phyloP scores from a whole-genome alignment of 176 grass and related monocot species.

The Eleusine coracana region DNA sequence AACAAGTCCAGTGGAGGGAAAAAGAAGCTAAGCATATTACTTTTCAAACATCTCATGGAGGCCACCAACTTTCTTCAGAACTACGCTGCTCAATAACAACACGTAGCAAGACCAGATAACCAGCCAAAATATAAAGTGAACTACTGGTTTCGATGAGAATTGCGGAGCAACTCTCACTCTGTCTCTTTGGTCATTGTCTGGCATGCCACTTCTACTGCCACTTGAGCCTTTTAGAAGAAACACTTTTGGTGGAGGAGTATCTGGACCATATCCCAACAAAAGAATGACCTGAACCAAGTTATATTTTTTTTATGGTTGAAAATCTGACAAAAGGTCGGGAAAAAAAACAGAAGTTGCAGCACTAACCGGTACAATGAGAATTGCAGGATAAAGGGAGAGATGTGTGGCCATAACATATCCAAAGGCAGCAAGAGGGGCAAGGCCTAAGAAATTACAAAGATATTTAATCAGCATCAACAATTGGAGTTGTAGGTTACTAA shows the following conservation, averaged over 20 bases:
- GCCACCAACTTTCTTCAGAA: conserved; percentile 72
- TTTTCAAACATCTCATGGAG: conserved; percentile 91
- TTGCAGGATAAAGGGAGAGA: conserved; percentile 81
- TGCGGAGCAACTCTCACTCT: conserved; percentile 28
- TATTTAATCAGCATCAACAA: conserved; percentile 38
- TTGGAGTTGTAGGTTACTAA: conserved; percentile 25
- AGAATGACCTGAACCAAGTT: conserved; percentile 65
- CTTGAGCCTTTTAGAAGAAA: conserved; percentile 54
- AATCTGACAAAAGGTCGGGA: conserved; percentile 10
- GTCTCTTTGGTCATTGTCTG: conserved; percentile 33
- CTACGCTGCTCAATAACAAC: conserved; percentile 67
- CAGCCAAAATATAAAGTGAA: conserved; percentile 72
- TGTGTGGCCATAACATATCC: conserved; percentile 95
- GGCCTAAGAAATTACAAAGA: conserved; percentile 53
- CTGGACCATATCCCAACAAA: conserved; percentile 81
- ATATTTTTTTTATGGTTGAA: neutral
- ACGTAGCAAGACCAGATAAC: conserved; percentile 74
- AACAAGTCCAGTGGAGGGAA: neutral
- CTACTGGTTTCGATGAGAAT: conserved; percentile 64
- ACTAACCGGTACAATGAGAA: conserved; percentile 86
- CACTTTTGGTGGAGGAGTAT: conserved; percentile 75
- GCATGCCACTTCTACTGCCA: conserved; percentile 26
- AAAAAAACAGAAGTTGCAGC: conserved; percentile 12
- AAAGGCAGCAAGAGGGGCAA: conserved; percentile 88
- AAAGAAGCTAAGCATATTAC: conserved; percentile 46